Evolutionary conservation across 371 early-diverging fungal species (phyloP), one percentile per base, ranked within the genome.

Genomic region (Haplosporangium sp.): DNA sequence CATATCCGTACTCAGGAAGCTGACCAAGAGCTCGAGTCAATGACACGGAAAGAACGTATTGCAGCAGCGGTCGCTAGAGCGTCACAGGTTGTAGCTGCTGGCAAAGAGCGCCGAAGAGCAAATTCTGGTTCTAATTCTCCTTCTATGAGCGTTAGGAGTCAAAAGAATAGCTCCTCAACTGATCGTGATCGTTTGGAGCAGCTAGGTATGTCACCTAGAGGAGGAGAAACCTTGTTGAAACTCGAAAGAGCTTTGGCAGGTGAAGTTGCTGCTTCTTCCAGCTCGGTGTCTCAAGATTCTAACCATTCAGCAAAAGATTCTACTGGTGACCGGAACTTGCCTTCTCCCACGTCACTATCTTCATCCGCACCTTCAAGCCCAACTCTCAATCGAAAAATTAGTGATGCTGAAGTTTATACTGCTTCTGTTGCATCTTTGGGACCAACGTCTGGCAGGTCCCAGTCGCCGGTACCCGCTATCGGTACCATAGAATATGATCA

Each of bases 31-130:
- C 27, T 69, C 34, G 68, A 72, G 19, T 57, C 64, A 17, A 74
- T 74, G 79, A 70, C 79, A 17, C 60, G 71, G 19, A 61, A 57
- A 34, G 79, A 79, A 39, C 74, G 74, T 10, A 64, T 67, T 40
- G 74, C 74, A 0, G 79, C 79, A 1, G 79, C 79, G 17, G 67
- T 79, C 34, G 74, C 79, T 3, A 62, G 79, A 45, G 79, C 79
- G 0, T 79, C 79, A 2, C 71, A 74, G 59, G 67, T 57, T 1
- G 79, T 79, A 4, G 81, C 81, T 6, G 81, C 74, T 4, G 71
- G 81, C 17, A 79, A 71, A 39, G 81, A 74, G 40, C 81, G 81
- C 17, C 67, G 81, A 7, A 70, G 37, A 19, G 71, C 75, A 1
- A 74, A 45, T 39, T 67, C 74, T 10, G 67, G 59, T 19, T 68